These are phyloP conservation scores for Boletus subcaerulescens DNA, from an alignment of 768 basidiomycete genomes.

Conservation along the genomic window DNA sequence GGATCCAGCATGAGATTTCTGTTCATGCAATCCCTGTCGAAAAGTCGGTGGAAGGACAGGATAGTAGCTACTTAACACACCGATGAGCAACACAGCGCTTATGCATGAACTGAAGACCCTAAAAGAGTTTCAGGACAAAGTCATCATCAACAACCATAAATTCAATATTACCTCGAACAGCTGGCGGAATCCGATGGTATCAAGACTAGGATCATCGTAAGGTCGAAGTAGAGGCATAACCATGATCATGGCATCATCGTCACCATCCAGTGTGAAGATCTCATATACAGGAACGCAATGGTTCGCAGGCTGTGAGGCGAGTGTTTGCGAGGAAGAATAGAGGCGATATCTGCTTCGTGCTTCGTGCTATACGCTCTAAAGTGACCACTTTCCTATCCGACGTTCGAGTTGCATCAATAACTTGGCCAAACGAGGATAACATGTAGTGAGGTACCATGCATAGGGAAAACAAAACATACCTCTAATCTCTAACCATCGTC, in stretches of 20 bases:
- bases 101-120: no score
- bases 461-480: neutral
- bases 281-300: constrained; percentile 29
- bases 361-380: constrained; percentile 27
- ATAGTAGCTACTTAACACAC: no score
- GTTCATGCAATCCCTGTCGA: no score
- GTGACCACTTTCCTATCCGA: constrained; percentile 27
- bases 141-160: no score
- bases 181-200: constrained; percentile 26
- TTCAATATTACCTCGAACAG: constrained; percentile 25
- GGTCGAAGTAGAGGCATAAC: constrained; percentile 36
- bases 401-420: constrained; percentile 31
- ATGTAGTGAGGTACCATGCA: neutral
- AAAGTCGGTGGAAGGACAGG: no score
- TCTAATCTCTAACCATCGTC: constrained; percentile 5
- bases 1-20: no score
- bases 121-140: no score
- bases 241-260: constrained; percentile 6
- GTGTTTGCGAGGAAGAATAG: constrained; percentile 12
- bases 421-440: neutral
- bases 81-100: no score
- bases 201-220: constrained; percentile 23
- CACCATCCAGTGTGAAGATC: constrained; percentile 7
- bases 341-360: constrained; percentile 26
- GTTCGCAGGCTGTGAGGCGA: constrained; percentile 13